Conservation (phyloP, 352 stramenopile genomes). For the Elongisporangium anandrum region DNA sequence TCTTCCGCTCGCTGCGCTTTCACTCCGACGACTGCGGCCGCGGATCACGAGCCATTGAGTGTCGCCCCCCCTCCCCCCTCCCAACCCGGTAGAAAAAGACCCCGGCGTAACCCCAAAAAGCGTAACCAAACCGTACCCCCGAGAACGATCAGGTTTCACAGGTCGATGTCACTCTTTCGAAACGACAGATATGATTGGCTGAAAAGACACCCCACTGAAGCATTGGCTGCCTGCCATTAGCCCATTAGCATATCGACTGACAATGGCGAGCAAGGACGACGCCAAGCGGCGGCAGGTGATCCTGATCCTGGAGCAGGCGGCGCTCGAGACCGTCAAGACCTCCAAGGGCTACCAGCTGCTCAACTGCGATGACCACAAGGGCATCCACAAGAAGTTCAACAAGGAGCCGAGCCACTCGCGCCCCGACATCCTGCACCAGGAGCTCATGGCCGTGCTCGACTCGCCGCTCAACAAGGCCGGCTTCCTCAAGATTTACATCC, state of each 20-base stretch:
- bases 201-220: background rate
- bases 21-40: background rate
- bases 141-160: no score
- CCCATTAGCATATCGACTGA: conserved; percentile 16
- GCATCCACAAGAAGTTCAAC: conserved; percentile 93
- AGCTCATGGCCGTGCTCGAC: conserved; percentile 98
- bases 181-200: background rate
- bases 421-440: conserved; percentile 99
- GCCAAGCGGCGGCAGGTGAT: conserved; percentile 91
- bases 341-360: conserved; percentile 98
- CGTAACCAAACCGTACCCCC: background rate
- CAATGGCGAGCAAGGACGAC: conserved; percentile 48
- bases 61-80: background rate
- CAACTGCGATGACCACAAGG: conserved; percentile 99
- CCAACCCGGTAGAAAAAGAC: conserved; percentile 1
- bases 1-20: background rate
- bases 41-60: background rate
- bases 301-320: conserved; percentile 97
- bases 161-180: no score
- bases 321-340: conserved; percentile 99
- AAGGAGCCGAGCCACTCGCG: conserved; percentile 96
- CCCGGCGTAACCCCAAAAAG: no score
- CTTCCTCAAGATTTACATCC: conserved; percentile 97
- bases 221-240: background rate
- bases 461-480: conserved; percentile 99